Percentiles rank a stretch among this genome's conserved stretches.
phyloP scores from a whole-genome alignment of 495 filamentous ascomycete genomes.

The Talaromyces trachyspermus region DNA sequence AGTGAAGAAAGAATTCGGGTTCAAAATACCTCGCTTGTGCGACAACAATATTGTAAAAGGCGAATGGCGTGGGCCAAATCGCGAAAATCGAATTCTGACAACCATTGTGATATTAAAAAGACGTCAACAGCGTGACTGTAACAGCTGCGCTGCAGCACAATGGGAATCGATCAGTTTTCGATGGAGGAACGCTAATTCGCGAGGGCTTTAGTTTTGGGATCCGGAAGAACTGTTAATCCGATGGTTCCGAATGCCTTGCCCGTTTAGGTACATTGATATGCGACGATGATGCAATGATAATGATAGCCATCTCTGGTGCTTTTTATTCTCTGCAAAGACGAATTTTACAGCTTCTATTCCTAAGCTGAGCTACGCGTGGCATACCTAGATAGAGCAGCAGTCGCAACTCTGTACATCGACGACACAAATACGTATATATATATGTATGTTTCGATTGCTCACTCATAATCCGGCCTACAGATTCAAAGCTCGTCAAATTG shows the following conservation, averaged over 20 bases:
- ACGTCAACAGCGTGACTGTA: background rate
- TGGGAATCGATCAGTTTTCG: too few species aligned
- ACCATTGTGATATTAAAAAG: constrained; percentile 56
- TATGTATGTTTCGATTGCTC: constrained; percentile 11
- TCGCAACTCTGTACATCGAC: too few species aligned
- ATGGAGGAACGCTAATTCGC: too few species aligned
- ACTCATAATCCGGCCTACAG: background rate
- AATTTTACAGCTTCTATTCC: too few species aligned
- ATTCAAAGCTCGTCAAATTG: background rate
- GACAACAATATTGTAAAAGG: constrained; percentile 98
- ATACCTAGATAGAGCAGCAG: too few species aligned
- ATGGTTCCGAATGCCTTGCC: background rate
- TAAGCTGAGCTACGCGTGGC: too few species aligned
- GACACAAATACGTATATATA: too few species aligned
- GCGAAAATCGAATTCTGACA: constrained; percentile 82
- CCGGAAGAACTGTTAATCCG: background rate
- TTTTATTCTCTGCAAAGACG: too few species aligned
- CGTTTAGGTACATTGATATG: constrained; percentile 1
- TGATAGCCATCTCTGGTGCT: background rate
- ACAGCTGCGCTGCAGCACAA: too few species aligned
- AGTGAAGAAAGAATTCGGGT: constrained; percentile 4
- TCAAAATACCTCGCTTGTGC: constrained; percentile 77
- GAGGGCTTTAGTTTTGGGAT: background rate
- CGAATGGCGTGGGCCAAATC: constrained; percentile 78
- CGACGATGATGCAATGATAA: constrained; percentile 5